Percentiles rank a stretch among this genome's conserved stretches.
Conservation (phyloP, 352 stramenopile species). For the Pythium insidiosum region DNA sequence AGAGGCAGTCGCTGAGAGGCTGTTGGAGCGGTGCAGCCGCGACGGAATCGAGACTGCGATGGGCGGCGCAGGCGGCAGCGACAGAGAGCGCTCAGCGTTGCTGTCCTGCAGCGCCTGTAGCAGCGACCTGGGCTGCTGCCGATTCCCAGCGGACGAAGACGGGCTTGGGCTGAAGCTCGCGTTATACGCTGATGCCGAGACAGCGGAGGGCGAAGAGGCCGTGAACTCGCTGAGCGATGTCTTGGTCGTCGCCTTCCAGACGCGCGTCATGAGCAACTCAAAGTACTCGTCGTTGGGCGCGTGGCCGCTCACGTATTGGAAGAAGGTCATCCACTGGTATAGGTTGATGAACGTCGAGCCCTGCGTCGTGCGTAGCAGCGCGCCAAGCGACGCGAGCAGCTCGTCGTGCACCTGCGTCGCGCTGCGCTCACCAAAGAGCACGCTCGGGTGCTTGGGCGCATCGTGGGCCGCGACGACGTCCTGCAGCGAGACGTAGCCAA, state of each 20-base stretch:
- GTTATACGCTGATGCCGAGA: too few relatives aligned
- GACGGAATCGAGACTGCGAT: constrained; percentile 1
- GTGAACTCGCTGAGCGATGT: constrained; percentile 31
- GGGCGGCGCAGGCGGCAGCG: constrained; percentile 12
- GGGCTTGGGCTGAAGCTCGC: too few relatives aligned
- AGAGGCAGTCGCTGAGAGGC: constrained; percentile 8
- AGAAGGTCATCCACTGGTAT: constrained; percentile 68
- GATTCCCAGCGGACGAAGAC: not conserved
- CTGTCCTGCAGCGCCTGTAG: constrained; percentile 43
- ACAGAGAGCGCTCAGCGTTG: constrained; percentile 18
- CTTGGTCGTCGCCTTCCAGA: constrained; percentile 43
- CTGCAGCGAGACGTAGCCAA: constrained; percentile 46
- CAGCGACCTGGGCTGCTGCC: constrained; percentile 27
- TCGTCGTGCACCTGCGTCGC: constrained; percentile 42
- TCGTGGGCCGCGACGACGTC: constrained; percentile 49
- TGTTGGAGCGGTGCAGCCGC: constrained; percentile 17
- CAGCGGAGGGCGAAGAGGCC: too few relatives aligned
- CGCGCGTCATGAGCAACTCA: constrained; percentile 60
- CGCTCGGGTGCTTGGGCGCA: constrained; percentile 39
- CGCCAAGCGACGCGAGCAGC: constrained; percentile 44
- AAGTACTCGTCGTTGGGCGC: constrained; percentile 71
- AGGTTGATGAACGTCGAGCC: constrained; percentile 49
- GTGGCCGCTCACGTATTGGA: constrained; percentile 63
- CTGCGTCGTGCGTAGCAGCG: constrained; percentile 8
- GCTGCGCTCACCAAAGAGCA: constrained; percentile 67